These are phyloP conservation scores for Aspergillus amoenus DNA, from an alignment of 2,329 filamentous ascomycete genomes.

Conservation along the genomic window DNA sequence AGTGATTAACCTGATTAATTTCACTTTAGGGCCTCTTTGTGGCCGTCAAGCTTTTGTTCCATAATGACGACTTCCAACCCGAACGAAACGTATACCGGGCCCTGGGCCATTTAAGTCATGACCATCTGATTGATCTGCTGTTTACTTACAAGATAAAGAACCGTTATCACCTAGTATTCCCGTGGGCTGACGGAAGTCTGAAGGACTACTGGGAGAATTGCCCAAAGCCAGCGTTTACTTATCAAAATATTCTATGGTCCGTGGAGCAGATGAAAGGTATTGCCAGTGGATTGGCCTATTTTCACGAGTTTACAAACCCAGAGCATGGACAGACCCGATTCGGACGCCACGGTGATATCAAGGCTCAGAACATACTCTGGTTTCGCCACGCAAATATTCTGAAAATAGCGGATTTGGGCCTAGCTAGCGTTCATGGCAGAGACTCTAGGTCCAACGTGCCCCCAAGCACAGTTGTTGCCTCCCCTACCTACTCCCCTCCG, in stretches of 20 bases:
- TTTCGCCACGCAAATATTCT: conserved; percentile 23
- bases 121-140: conserved; percentile 28
- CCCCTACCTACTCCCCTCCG: conserved; percentile 41
- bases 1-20: too few relatives aligned
- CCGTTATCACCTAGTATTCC: conserved; percentile 31
- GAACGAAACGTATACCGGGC: background rate
- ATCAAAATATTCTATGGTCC: conserved; percentile 23
- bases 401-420: conserved; percentile 37
- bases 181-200: conserved; percentile 26
- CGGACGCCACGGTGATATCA: conserved; percentile 38
- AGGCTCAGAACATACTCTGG: conserved; percentile 39
- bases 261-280: conserved; percentile 30
- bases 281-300: conserved; percentile 18
- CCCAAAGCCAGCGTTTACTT: conserved; percentile 12
- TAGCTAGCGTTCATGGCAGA: conserved; percentile 33
- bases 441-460: conserved; percentile 29
- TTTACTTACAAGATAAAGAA: conserved; percentile 24
- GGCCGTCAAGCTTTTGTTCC: background rate
- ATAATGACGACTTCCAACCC: background rate
- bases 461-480: conserved; percentile 15
- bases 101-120: background rate
- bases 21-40: background rate
- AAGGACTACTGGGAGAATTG: conserved; percentile 25
- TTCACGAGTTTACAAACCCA: conserved; percentile 23
- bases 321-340: conserved; percentile 12